A percentile compares a stretch with the other conserved stretches of the same genome.
These are phyloP conservation scores for Musa beccarii DNA, from an alignment of 176 grass and related monocot genomes.

Conservation along the genomic window DNA sequence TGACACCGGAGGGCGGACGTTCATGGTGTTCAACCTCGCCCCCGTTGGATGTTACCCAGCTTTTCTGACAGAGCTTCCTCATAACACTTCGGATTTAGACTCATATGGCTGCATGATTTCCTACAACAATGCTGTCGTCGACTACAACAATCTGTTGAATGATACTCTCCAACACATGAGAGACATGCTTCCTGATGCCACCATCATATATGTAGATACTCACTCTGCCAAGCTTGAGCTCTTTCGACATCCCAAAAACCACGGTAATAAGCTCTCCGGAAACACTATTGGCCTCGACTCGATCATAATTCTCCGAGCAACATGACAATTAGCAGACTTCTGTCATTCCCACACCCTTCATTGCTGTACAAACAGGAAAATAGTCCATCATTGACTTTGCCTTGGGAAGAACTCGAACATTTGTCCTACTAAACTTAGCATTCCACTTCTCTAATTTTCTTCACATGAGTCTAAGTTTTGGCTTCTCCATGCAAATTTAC, in stretches of 20 bases:
- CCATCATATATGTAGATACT: conserved; percentile 39
- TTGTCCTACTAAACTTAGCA: too few species aligned
- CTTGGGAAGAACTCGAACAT: too few species aligned
- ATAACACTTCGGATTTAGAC: conserved; percentile 32
- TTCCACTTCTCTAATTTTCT: too few species aligned
- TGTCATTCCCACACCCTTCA: not conserved
- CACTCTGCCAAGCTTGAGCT: conserved; percentile 34
- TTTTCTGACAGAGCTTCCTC: conserved; percentile 38
- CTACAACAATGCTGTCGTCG: conserved; percentile 32
- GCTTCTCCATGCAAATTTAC: too few species aligned
- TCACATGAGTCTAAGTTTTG: too few species aligned
- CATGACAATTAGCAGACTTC: not conserved
- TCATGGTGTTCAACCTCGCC: conserved; percentile 59
- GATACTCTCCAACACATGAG: conserved; percentile 20
- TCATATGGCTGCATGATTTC: conserved; percentile 48
- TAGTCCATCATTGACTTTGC: too few species aligned
- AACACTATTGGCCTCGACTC: not conserved
- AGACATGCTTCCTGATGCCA: conserved; percentile 25
- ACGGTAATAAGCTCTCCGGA: conserved; percentile 24
- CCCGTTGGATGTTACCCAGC: conserved; percentile 60
- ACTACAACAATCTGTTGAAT: conserved; percentile 55
- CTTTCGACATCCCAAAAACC: conserved; percentile 38
- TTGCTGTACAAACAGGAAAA: too few species aligned
- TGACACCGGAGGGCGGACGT: conserved; percentile 38
- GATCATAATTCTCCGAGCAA: too few species aligned